Percentiles rank a stretch among this genome's conserved stretches.
Conservation (phyloP, 2,329 filamentous ascomycete species). For the Colletotrichum brevisporum region DNA sequence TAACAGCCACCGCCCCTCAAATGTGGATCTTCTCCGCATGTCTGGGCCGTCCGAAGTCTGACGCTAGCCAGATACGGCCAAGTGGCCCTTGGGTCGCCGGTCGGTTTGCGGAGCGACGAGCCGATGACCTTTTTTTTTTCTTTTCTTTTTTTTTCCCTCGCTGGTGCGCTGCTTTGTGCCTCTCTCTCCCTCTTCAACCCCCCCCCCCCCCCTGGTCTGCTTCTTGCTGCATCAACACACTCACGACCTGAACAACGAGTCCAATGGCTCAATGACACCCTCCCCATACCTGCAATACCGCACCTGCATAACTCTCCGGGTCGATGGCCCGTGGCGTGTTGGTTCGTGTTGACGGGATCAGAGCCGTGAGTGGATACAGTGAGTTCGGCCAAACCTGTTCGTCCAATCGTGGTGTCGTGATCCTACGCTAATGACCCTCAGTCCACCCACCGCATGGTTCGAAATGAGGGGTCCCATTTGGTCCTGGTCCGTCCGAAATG, state of each 20-base stretch:
- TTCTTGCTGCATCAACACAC: too few relatives aligned
- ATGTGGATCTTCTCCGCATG: constrained; percentile 31
- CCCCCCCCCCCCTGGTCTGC: too few relatives aligned
- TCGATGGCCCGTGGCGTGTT: constrained; percentile 30
- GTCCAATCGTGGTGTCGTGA: constrained; percentile 19
- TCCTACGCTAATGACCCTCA: neutral
- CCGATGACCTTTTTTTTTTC: constrained; percentile 12
- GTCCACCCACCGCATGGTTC: neutral
- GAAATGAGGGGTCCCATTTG: constrained; percentile 20
- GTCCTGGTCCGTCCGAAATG: constrained; percentile 28
- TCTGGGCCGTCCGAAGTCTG: constrained; percentile 4
- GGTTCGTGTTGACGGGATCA: constrained; percentile 25
- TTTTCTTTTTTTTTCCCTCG: neutral
- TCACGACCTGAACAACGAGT: neutral
- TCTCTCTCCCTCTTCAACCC: constrained; percentile 1
- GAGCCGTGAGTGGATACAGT: constrained; percentile 11
- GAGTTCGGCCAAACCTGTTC: neutral
- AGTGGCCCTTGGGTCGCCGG: rapidly evolving
- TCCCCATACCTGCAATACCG: constrained; percentile 29
- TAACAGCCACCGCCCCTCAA: constrained; percentile 7
- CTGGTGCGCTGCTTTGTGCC: neutral
- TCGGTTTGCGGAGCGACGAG: constrained; percentile 38
- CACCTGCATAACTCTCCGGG: constrained; percentile 33
- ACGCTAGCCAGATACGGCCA: constrained; percentile 5
- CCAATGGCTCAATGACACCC: constrained; percentile 16